A percentile compares a stretch with the other conserved stretches of the same genome.
Conservation (phyloP, 306 rosid genomes). For the Gynostemma pentaphyllum region DNA sequence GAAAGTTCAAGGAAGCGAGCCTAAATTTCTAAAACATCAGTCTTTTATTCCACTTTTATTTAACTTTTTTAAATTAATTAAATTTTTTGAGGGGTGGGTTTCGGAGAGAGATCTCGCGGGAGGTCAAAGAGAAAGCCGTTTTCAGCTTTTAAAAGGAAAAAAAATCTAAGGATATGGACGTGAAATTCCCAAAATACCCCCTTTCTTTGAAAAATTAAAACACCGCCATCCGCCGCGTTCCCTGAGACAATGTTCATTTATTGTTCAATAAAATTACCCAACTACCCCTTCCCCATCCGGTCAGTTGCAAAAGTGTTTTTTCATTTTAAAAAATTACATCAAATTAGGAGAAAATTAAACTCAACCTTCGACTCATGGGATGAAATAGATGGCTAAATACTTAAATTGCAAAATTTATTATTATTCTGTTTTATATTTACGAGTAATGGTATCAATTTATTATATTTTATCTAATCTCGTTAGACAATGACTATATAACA, state of each 20-base stretch:
- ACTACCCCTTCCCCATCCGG: not conserved
- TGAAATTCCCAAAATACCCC: not conserved
- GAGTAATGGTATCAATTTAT: too few relatives aligned
- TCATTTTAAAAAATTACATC: too few relatives aligned
- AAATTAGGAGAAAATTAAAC: too few relatives aligned
- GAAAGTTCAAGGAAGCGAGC: not conserved
- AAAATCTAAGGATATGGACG: not conserved
- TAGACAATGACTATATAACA: too few relatives aligned
- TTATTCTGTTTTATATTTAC: too few relatives aligned
- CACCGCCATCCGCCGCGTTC: not conserved
- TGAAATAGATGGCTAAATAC: too few relatives aligned
- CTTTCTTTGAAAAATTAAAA: conserved; percentile 2
- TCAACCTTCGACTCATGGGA: too few relatives aligned
- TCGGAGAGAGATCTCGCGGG: not conserved
- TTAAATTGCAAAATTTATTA: too few relatives aligned
- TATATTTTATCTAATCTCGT: too few relatives aligned
- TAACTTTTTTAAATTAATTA: not conserved
- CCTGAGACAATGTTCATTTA: not conserved
- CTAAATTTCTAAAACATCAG: not conserved
- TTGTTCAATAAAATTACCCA: not conserved
- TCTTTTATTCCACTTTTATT: not conserved
- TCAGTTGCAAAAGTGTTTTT: too few relatives aligned
- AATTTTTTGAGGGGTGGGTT: not conserved
- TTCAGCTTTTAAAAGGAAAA: not conserved
- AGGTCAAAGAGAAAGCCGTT: not conserved